Percentiles rank a stretch among this genome's conserved stretches.
These are phyloP conservation scores for Leucocoprinus birnbaumii DNA, from an alignment of 768 basidiomycete genomes.

Conservation along the genomic window DNA sequence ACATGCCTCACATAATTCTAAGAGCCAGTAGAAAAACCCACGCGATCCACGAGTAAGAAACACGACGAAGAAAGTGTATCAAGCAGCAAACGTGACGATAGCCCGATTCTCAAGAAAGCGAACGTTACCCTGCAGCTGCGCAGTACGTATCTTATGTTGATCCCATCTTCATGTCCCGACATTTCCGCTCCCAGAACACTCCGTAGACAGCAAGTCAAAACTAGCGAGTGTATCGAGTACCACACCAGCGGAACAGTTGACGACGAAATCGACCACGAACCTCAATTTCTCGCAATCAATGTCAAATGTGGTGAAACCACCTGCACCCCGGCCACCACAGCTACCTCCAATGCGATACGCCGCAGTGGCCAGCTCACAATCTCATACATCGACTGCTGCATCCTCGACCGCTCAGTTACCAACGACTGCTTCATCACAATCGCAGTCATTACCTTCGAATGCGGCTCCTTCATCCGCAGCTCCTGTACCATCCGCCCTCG, in stretches of 20 bases:
- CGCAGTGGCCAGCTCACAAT: slow-evolving; percentile 61
- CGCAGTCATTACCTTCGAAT: slow-evolving; percentile 21
- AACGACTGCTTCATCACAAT: slow-evolving; percentile 27
- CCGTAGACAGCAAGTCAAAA: slow-evolving; percentile 57
- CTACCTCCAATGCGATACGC: slow-evolving; percentile 88
- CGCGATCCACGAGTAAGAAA: slow-evolving; percentile 68
- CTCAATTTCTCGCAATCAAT: slow-evolving; percentile 80
- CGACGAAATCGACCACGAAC: slow-evolving; percentile 75
- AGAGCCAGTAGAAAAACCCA: slow-evolving; percentile 48
- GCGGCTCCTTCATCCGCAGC: slow-evolving; percentile 36
- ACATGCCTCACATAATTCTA: neutral
- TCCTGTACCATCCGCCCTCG: slow-evolving; percentile 26
- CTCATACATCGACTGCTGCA: slow-evolving; percentile 46
- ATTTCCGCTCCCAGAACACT: slow-evolving; percentile 49
- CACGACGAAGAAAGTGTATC: slow-evolving; percentile 77
- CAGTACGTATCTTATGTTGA: slow-evolving; percentile 47
- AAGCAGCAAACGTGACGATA: slow-evolving; percentile 74
- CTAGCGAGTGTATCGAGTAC: slow-evolving; percentile 5
- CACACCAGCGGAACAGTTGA: slow-evolving; percentile 17
- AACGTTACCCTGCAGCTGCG: slow-evolving; percentile 57
- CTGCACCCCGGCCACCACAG: slow-evolving; percentile 50
- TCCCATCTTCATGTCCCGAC: slow-evolving; percentile 14
- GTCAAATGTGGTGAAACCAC: slow-evolving; percentile 70
- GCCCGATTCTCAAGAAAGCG: slow-evolving; percentile 80
- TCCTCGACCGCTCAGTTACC: slow-evolving; percentile 25